Percentiles rank a stretch among this genome's conserved stretches.
These are phyloP conservation scores for Cladophialophora immunda DNA, from an alignment of 2,329 filamentous ascomycete species.

Conservation along the genomic window DNA sequence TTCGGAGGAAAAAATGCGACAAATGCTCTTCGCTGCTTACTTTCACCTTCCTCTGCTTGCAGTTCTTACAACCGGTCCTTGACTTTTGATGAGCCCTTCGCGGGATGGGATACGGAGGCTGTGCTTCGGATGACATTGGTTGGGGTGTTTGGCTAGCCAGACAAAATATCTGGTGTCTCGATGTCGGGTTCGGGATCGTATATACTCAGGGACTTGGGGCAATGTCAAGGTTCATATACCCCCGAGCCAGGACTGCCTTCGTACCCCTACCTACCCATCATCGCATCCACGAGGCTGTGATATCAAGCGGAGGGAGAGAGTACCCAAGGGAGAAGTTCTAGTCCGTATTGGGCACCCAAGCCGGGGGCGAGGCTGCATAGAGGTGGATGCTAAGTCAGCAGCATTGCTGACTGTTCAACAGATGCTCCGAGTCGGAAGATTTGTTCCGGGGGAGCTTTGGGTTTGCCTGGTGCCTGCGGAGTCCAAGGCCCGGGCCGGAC, in stretches of 20 bases:
- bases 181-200: slow-evolving; percentile 7
- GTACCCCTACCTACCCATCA: background rate
- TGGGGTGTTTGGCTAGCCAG: background rate
- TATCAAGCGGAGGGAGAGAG: slow-evolving; percentile 18
- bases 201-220: background rate
- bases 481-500: background rate
- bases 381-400: slow-evolving; percentile 15
- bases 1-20: too few relatives aligned
- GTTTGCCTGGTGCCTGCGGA: background rate
- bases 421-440: background rate
- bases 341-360: slow-evolving; percentile 5
- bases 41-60: slow-evolving; percentile 21
- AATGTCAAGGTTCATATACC: slow-evolving; percentile 15
- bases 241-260: background rate
- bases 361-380: slow-evolving; percentile 3
- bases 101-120: slow-evolving; percentile 1
- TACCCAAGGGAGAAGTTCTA: too few relatives aligned
- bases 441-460: too few relatives aligned
- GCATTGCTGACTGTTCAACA: background rate
- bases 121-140: slow-evolving; percentile 14
- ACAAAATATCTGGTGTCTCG: background rate
- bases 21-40: background rate
- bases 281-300: slow-evolving; percentile 20
- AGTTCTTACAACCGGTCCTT: slow-evolving; percentile 14
- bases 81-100: slow-evolving; percentile 15